Percentiles rank a stretch among this genome's conserved stretches.
Conservation (phyloP, 139 green algal genomes). For the Closterium sp. region DNA sequence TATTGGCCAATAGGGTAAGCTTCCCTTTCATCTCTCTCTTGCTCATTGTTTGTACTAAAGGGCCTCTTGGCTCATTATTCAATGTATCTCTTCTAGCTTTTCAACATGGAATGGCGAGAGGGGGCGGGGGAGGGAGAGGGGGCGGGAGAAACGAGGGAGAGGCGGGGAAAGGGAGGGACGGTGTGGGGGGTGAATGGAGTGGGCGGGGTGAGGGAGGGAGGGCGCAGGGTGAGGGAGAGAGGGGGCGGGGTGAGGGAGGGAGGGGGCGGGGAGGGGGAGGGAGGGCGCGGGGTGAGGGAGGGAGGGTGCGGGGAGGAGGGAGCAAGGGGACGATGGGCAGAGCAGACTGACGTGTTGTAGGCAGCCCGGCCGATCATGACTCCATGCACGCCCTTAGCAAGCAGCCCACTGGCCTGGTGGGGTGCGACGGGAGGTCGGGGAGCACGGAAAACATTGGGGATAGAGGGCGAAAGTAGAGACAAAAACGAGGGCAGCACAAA, state of each 20-base stretch:
- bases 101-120: no score
- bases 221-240: neutral
- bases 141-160: neutral
- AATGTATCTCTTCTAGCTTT: no score
- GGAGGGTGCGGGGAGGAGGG: neutral
- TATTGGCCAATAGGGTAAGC: no score
- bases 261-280: neutral
- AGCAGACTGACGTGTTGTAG: slow-evolving; percentile 59
- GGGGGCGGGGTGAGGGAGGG: neutral
- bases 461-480: no score
- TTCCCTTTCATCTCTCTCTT: no score
- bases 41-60: no score
- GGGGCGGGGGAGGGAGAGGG: neutral
- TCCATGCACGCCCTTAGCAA: slow-evolving; percentile 61
- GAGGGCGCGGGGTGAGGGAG: neutral
- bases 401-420: neutral
- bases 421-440: no score
- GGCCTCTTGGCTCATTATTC: no score
- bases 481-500: no score
- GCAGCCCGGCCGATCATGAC: slow-evolving; percentile 90
- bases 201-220: neutral
- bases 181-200: neutral
- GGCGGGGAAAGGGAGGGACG: neutral
- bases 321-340: no score
- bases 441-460: neutral